Base-by-base conservation (phyloP, 768 basidiomycete species). In the Heimioporus sp. region DNA sequence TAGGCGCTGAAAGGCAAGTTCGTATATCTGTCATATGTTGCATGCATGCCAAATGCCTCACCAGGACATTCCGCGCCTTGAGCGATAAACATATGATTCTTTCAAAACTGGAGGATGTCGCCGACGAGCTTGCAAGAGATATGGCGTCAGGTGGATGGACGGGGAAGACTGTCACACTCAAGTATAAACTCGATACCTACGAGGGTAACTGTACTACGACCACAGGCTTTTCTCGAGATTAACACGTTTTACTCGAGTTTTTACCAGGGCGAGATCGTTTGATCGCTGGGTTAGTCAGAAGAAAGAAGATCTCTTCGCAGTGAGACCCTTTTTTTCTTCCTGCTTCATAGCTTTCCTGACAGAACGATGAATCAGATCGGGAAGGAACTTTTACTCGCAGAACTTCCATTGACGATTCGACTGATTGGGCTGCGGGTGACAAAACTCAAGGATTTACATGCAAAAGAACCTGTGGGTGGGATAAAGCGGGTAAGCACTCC, bases 161-260 rank as follows among this genome's bases (percentile, higher is more conserved):
- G 8, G 96, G 92, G 9, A 82, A 86, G 57, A 97, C 92, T 0
- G 77, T 98, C 31, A 96, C 92, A 0, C 76, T 98, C 45, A 97
- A 96, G 67, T 94, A 86, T 67, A 99, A 99, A 72, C 78, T 92
- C 32, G 87, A 95, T 64, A 93, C 86, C 1, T 98, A 85, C 67
- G 83, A 96, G 76, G 85, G 91, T 84, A 52, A 60, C 6, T 12
- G 5, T 40, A 42, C 20, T 49, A 20, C 38, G 32, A 51, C 44
- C 42, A 32, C 24, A 7, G 12, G 28, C n/a, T 21, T 28, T 39
- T 9, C 30, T 36, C 38, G 43, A 1, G 45, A 43, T 45, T 62
- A 51, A 65, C 41, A 13, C 13, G 28, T 51, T 24, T 24, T 46
- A 39, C 43, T 39, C 28, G 44, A 89, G 86, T 87, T 1, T 87